Evolutionary conservation across 805 yeast species (phyloP).

Genomic region (Allodekkera sacchari): DNA sequence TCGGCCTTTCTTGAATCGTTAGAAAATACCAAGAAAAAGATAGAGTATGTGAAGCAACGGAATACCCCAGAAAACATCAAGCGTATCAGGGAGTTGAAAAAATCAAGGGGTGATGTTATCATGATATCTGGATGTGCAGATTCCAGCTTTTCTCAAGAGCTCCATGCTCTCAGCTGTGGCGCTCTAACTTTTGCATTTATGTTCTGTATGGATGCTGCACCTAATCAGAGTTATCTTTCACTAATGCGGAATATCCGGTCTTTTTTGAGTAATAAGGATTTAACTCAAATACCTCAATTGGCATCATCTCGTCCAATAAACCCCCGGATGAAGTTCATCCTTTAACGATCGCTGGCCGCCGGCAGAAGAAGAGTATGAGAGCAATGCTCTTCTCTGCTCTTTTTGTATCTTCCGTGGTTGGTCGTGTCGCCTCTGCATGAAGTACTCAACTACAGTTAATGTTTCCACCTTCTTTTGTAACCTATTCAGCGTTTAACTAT

Average conservation of each 20-base stretch:
- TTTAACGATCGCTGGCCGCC: too few relatives aligned
- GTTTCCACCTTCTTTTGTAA: too few relatives aligned
- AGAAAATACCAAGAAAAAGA: constrained; percentile 25
- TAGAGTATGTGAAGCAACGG: too few relatives aligned
- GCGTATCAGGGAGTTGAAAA: constrained; percentile 48
- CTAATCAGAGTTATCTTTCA: constrained; percentile 60
- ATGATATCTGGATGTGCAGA: constrained; percentile 79
- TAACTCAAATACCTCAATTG: constrained; percentile 77
- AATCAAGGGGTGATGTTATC: constrained; percentile 70
- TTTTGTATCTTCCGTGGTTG: too few relatives aligned
- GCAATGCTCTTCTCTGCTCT: too few relatives aligned
- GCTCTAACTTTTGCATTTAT: constrained; percentile 81
- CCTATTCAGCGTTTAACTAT: too few relatives aligned
- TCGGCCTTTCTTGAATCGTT: constrained; percentile 31
- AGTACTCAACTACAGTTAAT: too few relatives aligned
- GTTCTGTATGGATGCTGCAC: constrained; percentile 48
- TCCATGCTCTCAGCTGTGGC: constrained; percentile 66
- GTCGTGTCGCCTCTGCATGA: too few relatives aligned
- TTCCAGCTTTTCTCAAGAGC: constrained; percentile 78
- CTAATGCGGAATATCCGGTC: constrained; percentile 64
- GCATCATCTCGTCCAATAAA: constrained; percentile 80
- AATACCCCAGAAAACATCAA: too few relatives aligned
- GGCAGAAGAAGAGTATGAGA: too few relatives aligned
- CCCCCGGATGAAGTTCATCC: constrained; percentile 31
- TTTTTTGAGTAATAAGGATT: constrained; percentile 51